Base-by-base conservation (phyloP, 2,329 filamentous ascomycete genomes). In the Aspergillus thermomutatus region DNA sequence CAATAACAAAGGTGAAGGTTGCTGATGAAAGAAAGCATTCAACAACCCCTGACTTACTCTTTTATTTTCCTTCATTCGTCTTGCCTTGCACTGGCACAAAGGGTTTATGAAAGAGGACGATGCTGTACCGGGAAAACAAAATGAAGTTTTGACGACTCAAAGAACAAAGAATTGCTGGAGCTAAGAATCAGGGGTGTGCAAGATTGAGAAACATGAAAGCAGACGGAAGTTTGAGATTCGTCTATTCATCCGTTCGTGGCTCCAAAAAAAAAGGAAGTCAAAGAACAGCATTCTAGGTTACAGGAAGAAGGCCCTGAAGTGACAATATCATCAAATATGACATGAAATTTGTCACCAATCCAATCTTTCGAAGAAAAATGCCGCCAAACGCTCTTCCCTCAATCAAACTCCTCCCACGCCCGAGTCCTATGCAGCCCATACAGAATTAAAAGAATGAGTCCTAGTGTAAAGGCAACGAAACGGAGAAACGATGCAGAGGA, bases 361-460 rank as follows among this genome's bases (percentile, higher is more conserved):
- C 58, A 49, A 56, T 40, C 53, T 52, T 34, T 52, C 48, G 43
- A 59, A 53, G 53, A 57, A 58, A 52, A 59, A 62, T 65, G 60
- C 62, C 62, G 57, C 53, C 59, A 58, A 57, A 61, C 57, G 55
- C 57, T 59, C 57, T 54, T 54, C 48, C 52, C 60, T 62, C 60
- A 53, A 51, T 59, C 53, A 57, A 61, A 63, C 61, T 65, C 63
- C 64, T 60, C 41, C 60, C 59, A 62, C 61, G 55, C 60, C 58
- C 52, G 52, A 58, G 51, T 53, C 61, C 54, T 57, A 60, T 55
- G 58, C 56, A 62, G 60, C 61, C 54, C 60, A 54, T 47, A 60
- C 54, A 52, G 45, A 56, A 62, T 50, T 54, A 28, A 21, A 53
- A 23, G 48, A 63, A 60, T 54, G 34, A 51, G 51, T 57, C 60